These are phyloP conservation scores for Russula griseocarnosa DNA, from an alignment of 768 basidiomycete species.

Conservation along the genomic window DNA sequence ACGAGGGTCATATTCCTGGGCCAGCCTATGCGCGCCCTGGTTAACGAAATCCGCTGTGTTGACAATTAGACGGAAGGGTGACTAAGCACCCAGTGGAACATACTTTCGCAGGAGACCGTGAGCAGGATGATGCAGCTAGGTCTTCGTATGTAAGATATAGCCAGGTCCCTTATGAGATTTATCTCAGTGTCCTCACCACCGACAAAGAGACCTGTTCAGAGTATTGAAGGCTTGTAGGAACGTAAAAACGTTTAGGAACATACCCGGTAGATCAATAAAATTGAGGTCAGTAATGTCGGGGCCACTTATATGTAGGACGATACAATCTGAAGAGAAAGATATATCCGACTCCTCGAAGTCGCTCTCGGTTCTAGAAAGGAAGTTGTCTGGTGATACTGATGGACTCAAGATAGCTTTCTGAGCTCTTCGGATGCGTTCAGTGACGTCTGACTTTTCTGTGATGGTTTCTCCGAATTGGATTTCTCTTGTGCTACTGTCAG, in stretches of 20 bases:
- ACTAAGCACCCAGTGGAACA: constrained; percentile 23
- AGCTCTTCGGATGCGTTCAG: constrained; percentile 61
- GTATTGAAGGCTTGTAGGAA: not conserved
- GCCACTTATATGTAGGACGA: constrained; percentile 39
- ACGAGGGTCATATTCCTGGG: constrained; percentile 55
- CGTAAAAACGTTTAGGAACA: not conserved
- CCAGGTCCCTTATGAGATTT: constrained; percentile 54
- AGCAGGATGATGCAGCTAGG: constrained; percentile 61
- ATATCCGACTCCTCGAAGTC: constrained; percentile 24
- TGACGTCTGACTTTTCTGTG: constrained; percentile 49
- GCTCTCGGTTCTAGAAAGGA: constrained; percentile 39
- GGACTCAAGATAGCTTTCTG: constrained; percentile 66
- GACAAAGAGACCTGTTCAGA: constrained; percentile 52
- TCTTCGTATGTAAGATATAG: constrained; percentile 54
- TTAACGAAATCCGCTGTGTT: constrained; percentile 71
- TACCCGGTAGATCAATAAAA: constrained; percentile 43
- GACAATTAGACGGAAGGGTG: not conserved
- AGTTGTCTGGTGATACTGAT: constrained; percentile 32
- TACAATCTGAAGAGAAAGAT: constrained; percentile 38
- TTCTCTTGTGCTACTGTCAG: constrained; percentile 24
- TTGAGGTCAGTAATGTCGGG: constrained; percentile 40
- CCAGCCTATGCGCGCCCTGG: constrained; percentile 67
- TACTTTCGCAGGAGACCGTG: constrained; percentile 62
- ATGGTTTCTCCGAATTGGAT: constrained; percentile 39
- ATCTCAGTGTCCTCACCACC: constrained; percentile 46